Base-by-base conservation (phyloP, 1,284 basidiomycete species). In the Trichosporon inkin region DNA sequence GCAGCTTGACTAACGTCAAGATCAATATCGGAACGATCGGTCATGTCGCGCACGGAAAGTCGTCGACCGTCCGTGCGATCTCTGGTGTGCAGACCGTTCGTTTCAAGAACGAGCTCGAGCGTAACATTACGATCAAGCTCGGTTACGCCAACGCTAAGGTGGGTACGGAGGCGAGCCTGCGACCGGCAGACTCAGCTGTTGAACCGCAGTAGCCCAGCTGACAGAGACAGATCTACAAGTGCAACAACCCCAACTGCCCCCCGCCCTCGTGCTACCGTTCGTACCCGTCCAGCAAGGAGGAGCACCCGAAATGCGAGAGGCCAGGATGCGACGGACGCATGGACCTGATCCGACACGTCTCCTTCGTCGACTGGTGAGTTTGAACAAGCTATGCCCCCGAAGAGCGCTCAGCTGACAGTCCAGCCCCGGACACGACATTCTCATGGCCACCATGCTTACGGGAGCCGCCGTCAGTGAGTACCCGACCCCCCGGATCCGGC, bases 391-490 rank as follows among this genome's bases (percentile, higher is more conserved):
- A n/a, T n/a, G n/a, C n/a, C n/a, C n/a, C n/a, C n/a, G n/a, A n/a
- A n/a, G n/a, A n/a, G n/a, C n/a, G n/a, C 2, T 8, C 38, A 40
- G 38, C 38, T 49, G 24, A 49, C 47, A 8, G 3, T 41, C 55
- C 56, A 44, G 91, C 75, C 91, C 91, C 1, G 92, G 91, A 67
- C 91, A 94, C 84, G 91, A 94, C 74, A 84, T 84, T 80, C 78
- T 99, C 78, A 99, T 99, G 95, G 95, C 95, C 61, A 99, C 95
- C 69, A 99, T 99, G 96, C 84, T 99, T 71, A 98, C 98, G 84
- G 95, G 95, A 80, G 95, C 95, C 40, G 96, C 96, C 22, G 95
- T 99, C 83, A 94, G 73, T 74, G 62, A 67, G 73, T 74, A 36
- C 11, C n/a, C n/a, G n/a, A n/a, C n/a, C n/a, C n/a, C 7, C 8